Base-by-base conservation (phyloP, 441 rosid species). In the Aleurites moluccanus region DNA sequence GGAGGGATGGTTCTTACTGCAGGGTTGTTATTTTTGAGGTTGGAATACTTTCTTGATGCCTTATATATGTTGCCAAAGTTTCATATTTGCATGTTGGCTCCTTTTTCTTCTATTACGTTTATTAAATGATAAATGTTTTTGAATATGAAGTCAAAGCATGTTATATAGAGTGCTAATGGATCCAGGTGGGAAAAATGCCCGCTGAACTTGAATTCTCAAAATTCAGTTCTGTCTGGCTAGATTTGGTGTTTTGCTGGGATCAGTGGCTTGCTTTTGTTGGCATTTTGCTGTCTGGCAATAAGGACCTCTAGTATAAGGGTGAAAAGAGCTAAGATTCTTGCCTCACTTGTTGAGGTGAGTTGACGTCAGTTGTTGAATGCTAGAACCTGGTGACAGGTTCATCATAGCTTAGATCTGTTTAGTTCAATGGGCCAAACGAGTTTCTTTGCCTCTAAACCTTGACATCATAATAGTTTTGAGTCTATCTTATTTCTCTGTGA, bases 1-100 rank as follows among this genome's bases (percentile, higher is more conserved):
- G 96, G 88, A 77, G 85, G 91, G 69, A 50, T 90, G 86, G 93
- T 90, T 81, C 91, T 95, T 70, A 90, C 95, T 13, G 90, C 94
- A 25, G 92, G 96, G 49, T 73, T 93, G 64, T 73, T 90, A 74
- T 85, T 90, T 77, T 69, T 83, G 77, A 91, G 98, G 99, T 95
- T 45, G 67, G 71, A 18, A 16, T 27, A 47, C 40, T 67, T 38
- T 66, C 72, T 70, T 4, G 0, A 69, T 49, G 4, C 44, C 50
- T 64, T 42, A 18, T 25, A 27, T 66, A 52, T 35, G 30, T 63
- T 40, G 8, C 27, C 49, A 2, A 18, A n/a, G 13, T 68, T 45
- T n/a, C 38, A 6, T 28, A 20, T 49, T 35, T 63, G 49, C 20
- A 30, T 44, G 4, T 74, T 6, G 30, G 16, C 15, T 27, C 21